Evolutionary conservation across 2,329 filamentous ascomycete genomes (phyloP).

Genomic region (Pseudocercospora pini-densiflorae): DNA sequence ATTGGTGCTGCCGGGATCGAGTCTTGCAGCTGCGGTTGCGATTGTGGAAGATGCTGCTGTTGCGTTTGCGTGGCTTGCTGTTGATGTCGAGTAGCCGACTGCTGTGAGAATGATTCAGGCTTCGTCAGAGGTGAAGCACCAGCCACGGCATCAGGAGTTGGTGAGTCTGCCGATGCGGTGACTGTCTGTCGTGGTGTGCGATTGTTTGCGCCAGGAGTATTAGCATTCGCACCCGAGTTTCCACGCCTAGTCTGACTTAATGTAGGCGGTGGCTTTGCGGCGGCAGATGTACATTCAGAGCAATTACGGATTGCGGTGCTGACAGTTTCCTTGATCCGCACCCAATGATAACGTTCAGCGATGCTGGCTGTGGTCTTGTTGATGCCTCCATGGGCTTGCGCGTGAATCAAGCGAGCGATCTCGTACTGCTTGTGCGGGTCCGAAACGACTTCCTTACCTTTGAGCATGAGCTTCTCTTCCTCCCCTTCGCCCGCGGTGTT

Average conservation of each 20-base stretch:
- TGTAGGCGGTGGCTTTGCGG: slow-evolving; percentile 35
- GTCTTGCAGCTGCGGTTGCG: neutral
- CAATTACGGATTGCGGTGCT: slow-evolving; percentile 94
- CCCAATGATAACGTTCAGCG: slow-evolving; percentile 95
- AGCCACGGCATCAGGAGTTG: slow-evolving; percentile 3
- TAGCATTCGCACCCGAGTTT: slow-evolving; percentile 9
- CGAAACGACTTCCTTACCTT: slow-evolving; percentile 95
- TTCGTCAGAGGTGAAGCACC: slow-evolving; percentile 16
- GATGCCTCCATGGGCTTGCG: slow-evolving; percentile 82
- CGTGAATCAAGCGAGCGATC: slow-evolving; percentile 79
- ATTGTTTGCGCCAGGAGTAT: neutral
- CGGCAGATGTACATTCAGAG: slow-evolving; percentile 80
- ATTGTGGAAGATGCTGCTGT: neutral
- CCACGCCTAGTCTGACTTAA: slow-evolving; percentile 14
- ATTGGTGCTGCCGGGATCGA: slow-evolving; percentile 31
- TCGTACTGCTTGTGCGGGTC: slow-evolving; percentile 90
- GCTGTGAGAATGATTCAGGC: neutral
- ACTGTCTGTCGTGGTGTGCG: slow-evolving; percentile 16
- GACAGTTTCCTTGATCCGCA: slow-evolving; percentile 96
- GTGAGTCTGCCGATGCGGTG: slow-evolving; percentile 22
- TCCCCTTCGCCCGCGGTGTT: slow-evolving; percentile 50
- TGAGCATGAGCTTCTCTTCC: slow-evolving; percentile 87
- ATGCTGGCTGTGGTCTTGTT: slow-evolving; percentile 98
- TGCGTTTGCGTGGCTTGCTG: neutral
- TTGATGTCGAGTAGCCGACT: neutral